phyloP scores from a whole-genome alignment of 1,139 yeast species.

The Taphrina sp. region DNA sequence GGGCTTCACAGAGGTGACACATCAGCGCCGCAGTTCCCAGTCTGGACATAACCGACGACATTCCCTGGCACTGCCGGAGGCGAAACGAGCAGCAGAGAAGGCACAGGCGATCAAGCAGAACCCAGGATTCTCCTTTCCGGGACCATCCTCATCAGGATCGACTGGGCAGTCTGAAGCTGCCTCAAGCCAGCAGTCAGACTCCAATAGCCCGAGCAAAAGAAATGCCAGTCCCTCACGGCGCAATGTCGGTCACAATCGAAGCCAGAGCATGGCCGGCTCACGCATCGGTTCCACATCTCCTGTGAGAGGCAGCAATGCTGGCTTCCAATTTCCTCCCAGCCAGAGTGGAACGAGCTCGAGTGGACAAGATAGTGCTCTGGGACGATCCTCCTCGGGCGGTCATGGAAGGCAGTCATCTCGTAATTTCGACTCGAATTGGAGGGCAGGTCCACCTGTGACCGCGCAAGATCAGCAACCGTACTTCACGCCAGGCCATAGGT shows the following conservation, averaged over 20 bases:
- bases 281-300: conserved; percentile 41
- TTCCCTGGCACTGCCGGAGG: conserved; percentile 87
- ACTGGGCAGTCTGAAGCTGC: conserved; percentile 34
- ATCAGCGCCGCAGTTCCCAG: conserved; percentile 45
- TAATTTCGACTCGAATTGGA: conserved; percentile 53
- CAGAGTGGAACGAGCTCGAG: conserved; percentile 49
- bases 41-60: conserved; percentile 86
- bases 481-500: conserved; percentile 79
- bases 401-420: conserved; percentile 60
- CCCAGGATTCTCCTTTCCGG: conserved; percentile 36
- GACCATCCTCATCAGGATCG: conserved; percentile 35
- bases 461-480: conserved; percentile 40
- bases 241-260: conserved; percentile 37
- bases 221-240: conserved; percentile 28
- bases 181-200: conserved; percentile 9
- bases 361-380: conserved; percentile 46
- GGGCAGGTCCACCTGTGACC: conserved; percentile 41
- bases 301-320: conserved; percentile 39
- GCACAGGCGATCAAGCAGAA: conserved; percentile 60
- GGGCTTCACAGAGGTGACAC: conserved; percentile 31
- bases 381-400: conserved; percentile 41
- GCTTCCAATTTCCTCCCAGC: conserved; percentile 41
- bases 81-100: conserved; percentile 94
- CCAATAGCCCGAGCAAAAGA: conserved; percentile 28
- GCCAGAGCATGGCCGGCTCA: conserved; percentile 36